phyloP scores from a whole-genome alignment of 768 basidiomycete genomes.

The Trametes cingulata region DNA sequence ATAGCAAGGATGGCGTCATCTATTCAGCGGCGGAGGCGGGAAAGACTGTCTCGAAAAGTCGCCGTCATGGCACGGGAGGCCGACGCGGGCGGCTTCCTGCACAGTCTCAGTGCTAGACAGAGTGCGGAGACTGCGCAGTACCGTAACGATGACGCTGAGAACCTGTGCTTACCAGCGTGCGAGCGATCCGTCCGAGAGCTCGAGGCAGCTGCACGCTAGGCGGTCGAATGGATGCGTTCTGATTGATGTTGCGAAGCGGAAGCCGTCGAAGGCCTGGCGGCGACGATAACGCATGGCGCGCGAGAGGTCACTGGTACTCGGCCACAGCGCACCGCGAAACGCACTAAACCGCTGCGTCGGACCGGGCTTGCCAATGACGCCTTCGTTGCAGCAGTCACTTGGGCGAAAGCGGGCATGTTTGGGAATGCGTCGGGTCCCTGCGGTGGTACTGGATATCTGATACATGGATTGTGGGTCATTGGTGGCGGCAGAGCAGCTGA shows the following conservation, averaged over 20 bases:
- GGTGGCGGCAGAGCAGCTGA: background rate
- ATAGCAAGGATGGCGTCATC: slow-evolving; percentile 6
- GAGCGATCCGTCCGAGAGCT: background rate
- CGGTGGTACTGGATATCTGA: slow-evolving; percentile 7
- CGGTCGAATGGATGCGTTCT: background rate
- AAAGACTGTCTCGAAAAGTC: background rate
- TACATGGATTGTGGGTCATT: background rate
- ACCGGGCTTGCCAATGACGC: background rate
- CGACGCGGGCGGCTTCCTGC: background rate
- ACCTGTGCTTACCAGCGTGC: background rate
- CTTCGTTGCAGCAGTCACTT: background rate
- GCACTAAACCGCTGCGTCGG: background rate
- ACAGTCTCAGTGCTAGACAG: background rate
- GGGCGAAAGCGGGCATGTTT: background rate
- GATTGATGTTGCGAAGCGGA: slow-evolving; percentile 5
- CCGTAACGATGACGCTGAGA: slow-evolving; percentile 1
- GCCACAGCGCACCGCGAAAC: background rate
- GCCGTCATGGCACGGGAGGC: background rate
- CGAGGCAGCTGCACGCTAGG: background rate
- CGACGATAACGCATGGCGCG: background rate
- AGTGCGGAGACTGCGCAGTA: background rate
- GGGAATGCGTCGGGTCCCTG: background rate
- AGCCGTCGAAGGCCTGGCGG: background rate
- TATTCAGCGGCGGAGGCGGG: background rate
- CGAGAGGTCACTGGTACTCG: background rate